Evolutionary conservation across 805 yeast genomes (phyloP).

Genomic region (Lipomyces chichibuensis): DNA sequence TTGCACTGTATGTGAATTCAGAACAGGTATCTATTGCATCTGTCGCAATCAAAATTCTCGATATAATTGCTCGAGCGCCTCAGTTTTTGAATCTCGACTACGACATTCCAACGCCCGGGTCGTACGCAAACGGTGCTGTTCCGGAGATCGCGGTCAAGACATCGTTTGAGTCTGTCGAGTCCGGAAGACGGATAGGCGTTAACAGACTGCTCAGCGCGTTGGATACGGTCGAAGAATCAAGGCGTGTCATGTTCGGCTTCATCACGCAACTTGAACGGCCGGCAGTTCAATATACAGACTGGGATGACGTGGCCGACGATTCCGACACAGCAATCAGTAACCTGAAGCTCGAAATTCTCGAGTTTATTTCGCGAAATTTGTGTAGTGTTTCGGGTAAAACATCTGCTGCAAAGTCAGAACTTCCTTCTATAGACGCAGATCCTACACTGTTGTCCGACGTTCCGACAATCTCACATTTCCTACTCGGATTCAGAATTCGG

Average conservation of each 20-base stretch:
- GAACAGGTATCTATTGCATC: constrained; percentile 45
- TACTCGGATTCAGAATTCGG: constrained; percentile 70
- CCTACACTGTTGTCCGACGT: constrained; percentile 40
- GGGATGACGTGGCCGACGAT: constrained; percentile 38
- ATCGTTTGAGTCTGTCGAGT: constrained; percentile 16
- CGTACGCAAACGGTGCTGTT: constrained; percentile 28
- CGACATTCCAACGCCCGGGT: constrained; percentile 27
- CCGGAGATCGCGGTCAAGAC: constrained; percentile 21
- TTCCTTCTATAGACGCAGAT: constrained; percentile 38
- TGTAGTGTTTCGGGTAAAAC: constrained; percentile 5
- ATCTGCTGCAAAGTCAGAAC: constrained; percentile 6
- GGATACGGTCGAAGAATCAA: constrained; percentile 77
- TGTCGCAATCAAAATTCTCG: constrained; percentile 62
- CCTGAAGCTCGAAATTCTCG: constrained; percentile 61
- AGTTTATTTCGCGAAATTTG: constrained; percentile 55
- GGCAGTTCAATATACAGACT: constrained; percentile 41
- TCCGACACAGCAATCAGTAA: constrained; percentile 42
- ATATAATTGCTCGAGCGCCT: constrained; percentile 53
- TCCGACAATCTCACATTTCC: constrained; percentile 68
- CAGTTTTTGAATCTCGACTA: constrained; percentile 47
- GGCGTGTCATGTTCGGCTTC: constrained; percentile 70
- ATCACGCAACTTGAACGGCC: constrained; percentile 65
- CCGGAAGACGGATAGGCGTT: constrained; percentile 43
- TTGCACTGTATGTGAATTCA: constrained; percentile 74
- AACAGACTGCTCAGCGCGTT: constrained; percentile 70